These are phyloP conservation scores for Sisymbrium altissimum DNA, from an alignment of 345 rosid species.

Conservation along the genomic window DNA sequence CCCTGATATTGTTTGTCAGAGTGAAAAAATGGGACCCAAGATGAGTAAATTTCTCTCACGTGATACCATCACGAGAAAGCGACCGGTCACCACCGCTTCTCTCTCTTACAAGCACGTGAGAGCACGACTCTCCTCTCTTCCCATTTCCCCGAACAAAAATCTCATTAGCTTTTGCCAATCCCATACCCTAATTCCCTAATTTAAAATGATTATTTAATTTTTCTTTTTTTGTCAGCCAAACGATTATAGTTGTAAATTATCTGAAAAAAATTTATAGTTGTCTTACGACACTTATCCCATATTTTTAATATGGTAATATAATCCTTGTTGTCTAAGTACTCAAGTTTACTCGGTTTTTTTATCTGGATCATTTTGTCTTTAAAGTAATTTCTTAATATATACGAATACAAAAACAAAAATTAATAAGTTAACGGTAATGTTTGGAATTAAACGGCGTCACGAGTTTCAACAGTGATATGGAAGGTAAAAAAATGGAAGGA, in stretches of 20 bases:
- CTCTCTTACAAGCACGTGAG: constrained; percentile 33
- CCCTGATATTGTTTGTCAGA: constrained; percentile 28
- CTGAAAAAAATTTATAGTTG: too few species aligned
- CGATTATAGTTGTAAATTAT: too few species aligned
- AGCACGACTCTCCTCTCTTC: constrained; percentile 24
- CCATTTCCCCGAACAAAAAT: constrained; percentile 16
- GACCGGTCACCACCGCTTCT: constrained; percentile 32
- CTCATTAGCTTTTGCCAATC: background rate
- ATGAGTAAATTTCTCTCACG: constrained; percentile 21
- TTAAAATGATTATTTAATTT: too few species aligned
- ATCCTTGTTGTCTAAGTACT: background rate
- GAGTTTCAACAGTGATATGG: constrained; percentile 7
- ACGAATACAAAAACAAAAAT: background rate
- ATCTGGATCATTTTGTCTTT: background rate
- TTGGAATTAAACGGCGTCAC: constrained; percentile 20
- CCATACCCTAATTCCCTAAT: background rate
- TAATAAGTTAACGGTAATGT: constrained; percentile 6
- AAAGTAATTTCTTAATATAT: background rate
- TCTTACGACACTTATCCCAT: too few species aligned
- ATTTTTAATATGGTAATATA: background rate
- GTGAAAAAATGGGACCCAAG: constrained; percentile 6
- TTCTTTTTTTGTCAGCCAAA: too few species aligned
- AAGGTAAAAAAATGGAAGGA: background rate
- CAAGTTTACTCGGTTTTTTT: background rate
- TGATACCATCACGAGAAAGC: constrained; percentile 38